phyloP scores from a whole-genome alignment of 2,329 filamentous ascomycete species.

The Botrytis fabae region DNA sequence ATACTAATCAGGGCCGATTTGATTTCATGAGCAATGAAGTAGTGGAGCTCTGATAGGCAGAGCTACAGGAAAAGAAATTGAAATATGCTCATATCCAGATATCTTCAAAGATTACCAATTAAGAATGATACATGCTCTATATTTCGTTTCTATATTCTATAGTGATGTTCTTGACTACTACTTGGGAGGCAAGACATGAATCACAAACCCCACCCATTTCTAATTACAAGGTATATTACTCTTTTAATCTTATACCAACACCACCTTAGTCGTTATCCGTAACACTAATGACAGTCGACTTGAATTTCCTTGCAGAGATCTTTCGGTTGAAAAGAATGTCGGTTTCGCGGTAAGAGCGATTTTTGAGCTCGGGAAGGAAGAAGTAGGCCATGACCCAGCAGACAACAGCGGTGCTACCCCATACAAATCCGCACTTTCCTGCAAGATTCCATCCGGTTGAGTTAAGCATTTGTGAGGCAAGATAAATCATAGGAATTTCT shows the following conservation, averaged over 20 bases:
- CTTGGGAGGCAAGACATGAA: neutral
- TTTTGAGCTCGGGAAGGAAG: slow-evolving; percentile 60
- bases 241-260: neutral
- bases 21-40: neutral
- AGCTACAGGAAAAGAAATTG: neutral
- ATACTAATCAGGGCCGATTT: neutral
- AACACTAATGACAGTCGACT: slow-evolving; percentile 56
- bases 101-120: neutral
- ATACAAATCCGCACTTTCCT: slow-evolving; percentile 60
- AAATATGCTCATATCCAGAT: neutral
- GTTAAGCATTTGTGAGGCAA: slow-evolving; percentile 62
- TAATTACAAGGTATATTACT: neutral
- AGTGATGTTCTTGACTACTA: neutral
- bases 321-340: slow-evolving; percentile 48
- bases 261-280: slow-evolving; percentile 59
- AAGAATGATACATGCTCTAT: neutral
- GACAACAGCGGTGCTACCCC: slow-evolving; percentile 57
- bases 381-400: slow-evolving; percentile 53
- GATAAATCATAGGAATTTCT: slow-evolving; percentile 67
- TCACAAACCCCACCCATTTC: neutral
- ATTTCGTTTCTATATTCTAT: neutral
- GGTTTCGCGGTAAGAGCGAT: slow-evolving; percentile 52
- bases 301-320: slow-evolving; percentile 46
- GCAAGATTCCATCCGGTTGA: slow-evolving; percentile 46
- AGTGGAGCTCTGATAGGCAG: neutral